Base-by-base conservation (phyloP, 176 grass and related monocot genomes). In the Aegilops tauschii region DNA sequence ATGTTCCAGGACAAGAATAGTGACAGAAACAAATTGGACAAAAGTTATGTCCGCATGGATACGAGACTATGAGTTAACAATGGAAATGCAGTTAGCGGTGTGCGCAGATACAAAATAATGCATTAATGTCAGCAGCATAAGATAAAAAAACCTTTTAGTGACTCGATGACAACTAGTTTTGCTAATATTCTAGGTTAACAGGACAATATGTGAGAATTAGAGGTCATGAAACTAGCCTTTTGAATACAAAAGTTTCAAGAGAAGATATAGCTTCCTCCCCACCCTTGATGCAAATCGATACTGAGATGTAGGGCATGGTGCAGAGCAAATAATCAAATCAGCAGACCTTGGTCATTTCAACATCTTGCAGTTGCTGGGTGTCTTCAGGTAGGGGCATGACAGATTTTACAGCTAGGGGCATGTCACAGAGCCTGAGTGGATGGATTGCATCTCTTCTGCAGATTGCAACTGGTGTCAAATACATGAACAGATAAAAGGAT, bases 1-100 rank as follows among this genome's bases (percentile, higher is more conserved):
- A 40, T 79, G 81, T 90, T 78, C 40, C 73, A 66, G 34, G 39
- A 88, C 84, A 69, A 73, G 21, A 83, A 78, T 9, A 71, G 7
- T 76, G 27, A 80, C 32, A 78, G 1, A 69, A 79, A 86, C 7
- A 39, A 76, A 72, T 83, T 83, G 66, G 2, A 12, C 45, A 70
- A 61, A 56, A 10, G 9, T 83, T 80, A 35, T 44, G 62, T 79
- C 34, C 79, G 34, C 27, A 80, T 29, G 65, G 64, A 61, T 75
- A 42, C 12, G 14, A 54, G 50, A 54, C 16, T 54, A 52, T 17
- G 50, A 69, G 31, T 25, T 77, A 68, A 68, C 18, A 68, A 77
- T 58, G 56, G 31, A 69, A 29, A 69, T 69, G 16, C 9, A 68
- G 13, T 17, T 56, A 25, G 21, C 30, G 54, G 56, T 8, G 14